Base-by-base conservation (phyloP, 495 filamentous ascomycete species). In the Cairneyella variabilis region DNA sequence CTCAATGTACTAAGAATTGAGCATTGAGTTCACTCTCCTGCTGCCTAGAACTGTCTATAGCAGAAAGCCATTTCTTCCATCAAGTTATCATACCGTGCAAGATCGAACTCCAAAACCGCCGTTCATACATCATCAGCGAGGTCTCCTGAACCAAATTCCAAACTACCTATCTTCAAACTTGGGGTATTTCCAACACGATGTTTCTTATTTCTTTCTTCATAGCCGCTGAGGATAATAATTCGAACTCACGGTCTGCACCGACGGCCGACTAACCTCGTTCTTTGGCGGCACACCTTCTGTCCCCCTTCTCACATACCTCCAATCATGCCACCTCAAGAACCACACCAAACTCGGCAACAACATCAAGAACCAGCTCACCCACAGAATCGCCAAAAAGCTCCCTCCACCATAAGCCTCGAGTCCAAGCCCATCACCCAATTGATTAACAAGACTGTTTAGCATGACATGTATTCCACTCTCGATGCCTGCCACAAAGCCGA, bases 261-360 rank as follows among this genome's bases (percentile, higher is more conserved):
- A 14, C 20, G 21, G 41, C 41, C 41, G 23, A 32, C 28, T 14
- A 14, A 16, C 16, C 44, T 18, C 44, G 8, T 5, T 23, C 27
- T 47, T 47, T 11, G 22, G 25, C 20, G 20, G 16, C 11, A 18
- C 44, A 14, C 14, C 28, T 40, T 9, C 22, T 23, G 9, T 27
- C 64, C 20, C 16, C 25, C 38, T 42, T 20, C 48, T 41, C 17
- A 41, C 25, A 28, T 36, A 56, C 5, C 28, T 49, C 17, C 4
- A 5, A 26, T 41, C 23, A 52, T 52, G 48, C 54, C 41, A 57
- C 2, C 39, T 44, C 4, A 45, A 3, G 36, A 57, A 42, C 54
- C 54, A 57, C 16, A 52, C n/a, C 1, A 27, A 17, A 2, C 30
- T 14, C 6, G 10, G 32, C n/a, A 42, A 28, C 16, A 27, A n/a